Evolutionary conservation across 2,329 filamentous ascomycete species (phyloP).

Genomic region (Penicillium sp.): DNA sequence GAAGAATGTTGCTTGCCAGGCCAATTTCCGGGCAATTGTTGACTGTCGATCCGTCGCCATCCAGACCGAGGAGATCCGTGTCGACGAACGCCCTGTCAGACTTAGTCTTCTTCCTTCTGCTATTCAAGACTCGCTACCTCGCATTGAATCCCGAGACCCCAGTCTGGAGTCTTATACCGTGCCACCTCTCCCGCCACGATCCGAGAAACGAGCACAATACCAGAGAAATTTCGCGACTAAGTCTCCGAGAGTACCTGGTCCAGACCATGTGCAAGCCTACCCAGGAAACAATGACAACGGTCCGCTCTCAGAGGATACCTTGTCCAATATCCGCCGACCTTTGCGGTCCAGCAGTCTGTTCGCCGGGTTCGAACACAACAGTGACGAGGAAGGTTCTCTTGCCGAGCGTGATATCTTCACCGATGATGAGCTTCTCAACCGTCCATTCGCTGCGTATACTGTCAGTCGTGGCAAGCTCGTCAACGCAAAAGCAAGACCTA

Average conservation of each 20-base stretch:
- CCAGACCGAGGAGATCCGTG: slow-evolving; percentile 87
- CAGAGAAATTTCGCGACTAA: slow-evolving; percentile 29
- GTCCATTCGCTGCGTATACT: slow-evolving; percentile 45
- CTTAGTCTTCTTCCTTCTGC: slow-evolving; percentile 77
- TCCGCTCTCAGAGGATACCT: slow-evolving; percentile 58
- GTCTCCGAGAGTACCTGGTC: slow-evolving; percentile 19
- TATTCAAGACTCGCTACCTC: slow-evolving; percentile 55
- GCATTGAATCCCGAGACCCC: slow-evolving; percentile 22
- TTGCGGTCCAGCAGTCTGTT: slow-evolving; percentile 81
- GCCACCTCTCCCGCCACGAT: slow-evolving; percentile 36
- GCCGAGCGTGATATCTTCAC: slow-evolving; percentile 37
- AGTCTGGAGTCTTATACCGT: slow-evolving; percentile 35
- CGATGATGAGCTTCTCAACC: slow-evolving; percentile 45
- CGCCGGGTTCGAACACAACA: slow-evolving; percentile 72
- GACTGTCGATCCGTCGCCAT: slow-evolving; percentile 56
- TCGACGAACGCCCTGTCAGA: slow-evolving; percentile 71
- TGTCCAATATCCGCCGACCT: slow-evolving; percentile 62
- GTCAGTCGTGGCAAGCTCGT: slow-evolving; percentile 44
- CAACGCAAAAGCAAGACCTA: slow-evolving; percentile 31
- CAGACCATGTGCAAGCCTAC: slow-evolving; percentile 61
- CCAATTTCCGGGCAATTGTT: slow-evolving; percentile 51
- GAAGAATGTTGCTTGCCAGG: slow-evolving; percentile 81
- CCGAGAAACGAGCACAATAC: slow-evolving; percentile 23
- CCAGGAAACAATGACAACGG: slow-evolving; percentile 79
- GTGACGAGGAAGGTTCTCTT: slow-evolving; percentile 45